Percentiles rank a stretch among this genome's conserved stretches.
These are phyloP conservation scores for Plasmodium cynomolgi DNA, from an alignment of 169 alveolate species.

Conservation along the genomic window DNA sequence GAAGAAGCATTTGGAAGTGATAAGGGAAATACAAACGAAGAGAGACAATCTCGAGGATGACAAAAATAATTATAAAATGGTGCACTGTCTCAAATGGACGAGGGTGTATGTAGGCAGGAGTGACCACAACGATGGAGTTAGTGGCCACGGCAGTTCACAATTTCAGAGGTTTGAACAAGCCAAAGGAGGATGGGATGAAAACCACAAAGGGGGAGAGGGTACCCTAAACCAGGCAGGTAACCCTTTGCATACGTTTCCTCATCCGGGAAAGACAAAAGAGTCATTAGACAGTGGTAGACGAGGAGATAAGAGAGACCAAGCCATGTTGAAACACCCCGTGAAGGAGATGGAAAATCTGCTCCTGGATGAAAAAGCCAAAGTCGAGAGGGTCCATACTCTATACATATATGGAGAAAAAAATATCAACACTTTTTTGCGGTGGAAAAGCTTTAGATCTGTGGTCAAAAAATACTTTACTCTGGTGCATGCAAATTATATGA, in stretches of 20 bases:
- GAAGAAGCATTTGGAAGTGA: conserved; percentile 52
- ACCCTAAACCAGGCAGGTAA: not conserved
- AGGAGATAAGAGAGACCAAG: conserved; percentile 1
- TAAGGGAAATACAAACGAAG: conserved; percentile 60
- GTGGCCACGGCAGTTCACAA: not conserved
- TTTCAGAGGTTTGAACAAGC: not conserved
- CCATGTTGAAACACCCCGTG: not conserved
- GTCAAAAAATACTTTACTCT: conserved; percentile 46
- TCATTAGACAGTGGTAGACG: not conserved
- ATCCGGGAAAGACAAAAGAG: not conserved
- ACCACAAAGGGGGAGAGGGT: too few species aligned
- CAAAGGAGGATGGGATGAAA: not conserved
- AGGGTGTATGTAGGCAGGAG: conserved; percentile 23
- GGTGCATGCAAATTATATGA: not conserved
- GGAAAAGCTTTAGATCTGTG: conserved; percentile 45
- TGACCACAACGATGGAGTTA: not conserved
- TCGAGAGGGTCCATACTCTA: conserved; percentile 33
- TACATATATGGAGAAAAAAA: conserved; percentile 71
- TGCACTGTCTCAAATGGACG: conserved; percentile 66
- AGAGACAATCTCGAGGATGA: conserved; percentile 13
- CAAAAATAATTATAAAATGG: conserved; percentile 46
- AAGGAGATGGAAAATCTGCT: conserved; percentile 16
- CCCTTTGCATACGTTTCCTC: not conserved
- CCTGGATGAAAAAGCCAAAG: conserved; percentile 7
- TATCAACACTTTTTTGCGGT: conserved; percentile 51